Evolutionary conservation across 116 monocot genomes (phyloP).

Genomic region (Dioscorea cayenensis): DNA sequence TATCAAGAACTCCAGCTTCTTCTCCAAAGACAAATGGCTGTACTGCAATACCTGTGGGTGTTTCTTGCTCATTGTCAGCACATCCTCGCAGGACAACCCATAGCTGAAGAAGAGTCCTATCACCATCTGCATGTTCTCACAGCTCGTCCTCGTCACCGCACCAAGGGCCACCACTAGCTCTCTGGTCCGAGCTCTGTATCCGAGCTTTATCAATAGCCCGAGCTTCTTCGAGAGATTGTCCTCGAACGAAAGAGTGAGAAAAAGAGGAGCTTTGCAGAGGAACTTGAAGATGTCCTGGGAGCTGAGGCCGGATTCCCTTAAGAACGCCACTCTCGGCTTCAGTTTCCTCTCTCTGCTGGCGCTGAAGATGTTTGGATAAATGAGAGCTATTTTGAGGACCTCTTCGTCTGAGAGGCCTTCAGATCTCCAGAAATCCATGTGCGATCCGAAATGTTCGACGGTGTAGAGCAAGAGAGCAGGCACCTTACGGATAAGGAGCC

Average conservation of each 20-base stretch:
- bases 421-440: conserved; percentile 53
- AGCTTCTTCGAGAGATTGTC: conserved; percentile 62
- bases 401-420: conserved; percentile 38
- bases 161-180: conserved; percentile 46
- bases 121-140: conserved; percentile 64
- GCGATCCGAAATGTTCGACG: conserved; percentile 40
- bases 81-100: conserved; percentile 45
- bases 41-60: conserved; percentile 87
- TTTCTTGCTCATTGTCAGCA: conserved; percentile 65
- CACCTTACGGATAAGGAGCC: conserved; percentile 37
- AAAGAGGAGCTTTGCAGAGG: conserved; percentile 51
- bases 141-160: conserved; percentile 51
- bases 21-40: conserved; percentile 39
- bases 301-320: conserved; percentile 38
- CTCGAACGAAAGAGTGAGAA: conserved; percentile 47
- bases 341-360: conserved; percentile 59
- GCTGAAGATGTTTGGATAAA: conserved; percentile 71
- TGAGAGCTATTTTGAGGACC: conserved; percentile 50
- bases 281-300: conserved; percentile 42
- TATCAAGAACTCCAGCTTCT: conserved; percentile 70
- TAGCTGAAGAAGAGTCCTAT: conserved; percentile 38
- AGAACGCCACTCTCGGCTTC: conserved; percentile 36
- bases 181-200: conserved; percentile 43
- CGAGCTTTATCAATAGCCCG: conserved; percentile 49
- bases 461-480: conserved; percentile 55